phyloP scores from a whole-genome alignment of 2,329 filamentous ascomycete genomes.

The Scedosporium boydii region DNA sequence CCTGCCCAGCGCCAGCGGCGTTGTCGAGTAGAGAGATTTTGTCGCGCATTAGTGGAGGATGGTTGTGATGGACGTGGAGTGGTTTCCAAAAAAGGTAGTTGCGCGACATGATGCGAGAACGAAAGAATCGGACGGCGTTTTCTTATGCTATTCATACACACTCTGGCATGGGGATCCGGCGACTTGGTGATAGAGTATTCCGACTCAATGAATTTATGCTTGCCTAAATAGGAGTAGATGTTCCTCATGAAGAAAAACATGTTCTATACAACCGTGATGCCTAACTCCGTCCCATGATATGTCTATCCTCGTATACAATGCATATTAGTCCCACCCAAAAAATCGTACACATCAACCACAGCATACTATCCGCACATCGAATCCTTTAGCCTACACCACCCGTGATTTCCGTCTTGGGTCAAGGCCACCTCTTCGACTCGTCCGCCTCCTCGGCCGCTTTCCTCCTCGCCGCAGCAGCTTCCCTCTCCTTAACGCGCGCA shows the following conservation, averaged over 20 bases:
- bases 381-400: neutral
- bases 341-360: neutral
- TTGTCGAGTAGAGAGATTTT: slow-evolving; percentile 9
- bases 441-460: slow-evolving; percentile 11
- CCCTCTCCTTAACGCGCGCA: slow-evolving; percentile 27
- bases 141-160: neutral
- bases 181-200: neutral
- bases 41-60: slow-evolving; percentile 14
- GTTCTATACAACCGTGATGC: neutral
- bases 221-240: neutral
- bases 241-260: no score
- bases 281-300: neutral
- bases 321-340: no score
- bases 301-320: no score
- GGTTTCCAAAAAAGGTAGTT: no score
- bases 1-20: slow-evolving; percentile 48
- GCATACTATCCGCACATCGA: neutral
- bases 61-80: neutral
- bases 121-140: neutral
- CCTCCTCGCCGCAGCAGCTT: slow-evolving; percentile 18
- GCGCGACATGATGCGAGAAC: neutral
- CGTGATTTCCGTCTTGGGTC: no score
- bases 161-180: neutral
- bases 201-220: neutral
- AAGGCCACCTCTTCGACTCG: neutral